These are phyloP conservation scores for Penicillium crystallinum DNA, from an alignment of 495 filamentous ascomycete genomes.

Conservation along the genomic window DNA sequence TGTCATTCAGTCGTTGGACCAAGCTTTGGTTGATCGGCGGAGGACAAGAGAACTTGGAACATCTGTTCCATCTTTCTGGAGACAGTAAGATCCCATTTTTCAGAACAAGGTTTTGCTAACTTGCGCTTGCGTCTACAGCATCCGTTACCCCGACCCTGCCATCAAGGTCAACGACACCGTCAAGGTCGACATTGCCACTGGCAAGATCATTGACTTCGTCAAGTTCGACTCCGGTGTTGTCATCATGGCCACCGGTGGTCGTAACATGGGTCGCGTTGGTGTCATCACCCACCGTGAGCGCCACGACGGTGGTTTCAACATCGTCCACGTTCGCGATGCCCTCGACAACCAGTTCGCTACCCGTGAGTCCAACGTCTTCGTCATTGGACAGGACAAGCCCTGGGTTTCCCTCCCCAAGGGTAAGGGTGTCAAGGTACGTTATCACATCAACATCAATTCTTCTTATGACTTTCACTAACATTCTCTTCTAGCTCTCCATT, in stretches of 20 bases:
- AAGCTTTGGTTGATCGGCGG: slow-evolving; percentile 82
- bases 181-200: slow-evolving; percentile 94
- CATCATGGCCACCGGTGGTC: slow-evolving; percentile 96
- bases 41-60: slow-evolving; percentile 34
- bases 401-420: slow-evolving; percentile 99
- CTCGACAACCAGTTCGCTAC: slow-evolving; percentile 99
- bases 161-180: slow-evolving; percentile 99
- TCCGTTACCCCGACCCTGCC: slow-evolving; percentile 94
- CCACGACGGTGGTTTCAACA: slow-evolving; percentile 99
- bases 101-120: slow-evolving; percentile 38
- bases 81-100: slow-evolving; percentile 30
- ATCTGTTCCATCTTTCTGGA: slow-evolving; percentile 22
- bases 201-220: slow-evolving; percentile 96
- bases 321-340: slow-evolving; percentile 85
- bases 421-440: slow-evolving; percentile 91
- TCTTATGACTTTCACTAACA: slow-evolving; percentile 8
- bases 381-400: slow-evolving; percentile 95
- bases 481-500: slow-evolving; percentile 65
- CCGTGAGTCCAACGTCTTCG: slow-evolving; percentile 96
- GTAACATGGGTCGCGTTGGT: slow-evolving; percentile 99
- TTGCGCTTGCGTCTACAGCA: slow-evolving; percentile 50
- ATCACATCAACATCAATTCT: not conserved
- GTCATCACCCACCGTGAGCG: slow-evolving; percentile 99
- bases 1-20: slow-evolving; percentile 99
- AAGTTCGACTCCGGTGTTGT: slow-evolving; percentile 96